Base-by-base conservation (phyloP, 257 asterid species). In the Fraxinus pennsylvanica region DNA sequence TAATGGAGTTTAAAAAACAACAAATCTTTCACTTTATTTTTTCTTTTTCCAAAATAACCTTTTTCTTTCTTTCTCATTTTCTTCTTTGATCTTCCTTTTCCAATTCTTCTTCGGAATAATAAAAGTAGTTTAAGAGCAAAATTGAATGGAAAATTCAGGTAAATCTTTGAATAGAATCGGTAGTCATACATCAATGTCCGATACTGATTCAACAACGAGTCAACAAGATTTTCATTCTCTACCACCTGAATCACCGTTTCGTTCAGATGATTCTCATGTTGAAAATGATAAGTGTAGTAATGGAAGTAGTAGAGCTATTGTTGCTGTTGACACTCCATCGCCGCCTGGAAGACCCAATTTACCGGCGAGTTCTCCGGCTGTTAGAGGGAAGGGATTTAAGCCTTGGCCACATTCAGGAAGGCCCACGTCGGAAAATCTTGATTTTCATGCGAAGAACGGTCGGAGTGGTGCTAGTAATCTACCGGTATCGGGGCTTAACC, bases 101-200 rank as follows among this genome's bases (percentile, higher is more conserved):
- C 0, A 47, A 41, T 6, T 9, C 30, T 74, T 35, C 25, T 63
- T 71, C 27, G 33, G 17, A 43, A 10, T 43, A 10, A 10, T 43
- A 43, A 43, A 14, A 43, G 52, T 43, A 10, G 52, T 39, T 32
- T 12, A 5, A 27, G 67, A 72, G 19, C 10, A 8, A 33, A 25
- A 17, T 54, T 71, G 30, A 72, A 85, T 85, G 91, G 91, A 89
- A 38, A 87, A 84, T 73, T 71, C 74, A 32, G 84, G 84, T 68
- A 78, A 74, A 68, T 78, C 67, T 19, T 81, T 68, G 72, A 83
- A 82, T 2, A 85, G 79, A 77, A 86, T 65, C 84, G 86, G 94
- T 87, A 84, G 96, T 74, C 92, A 91, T 80, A 57, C 84, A 82
- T 88, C 97, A 68, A 89, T 95, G 91, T 95, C 98, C 10, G 98